Conservation (phyloP, 768 basidiomycete genomes). For the Amanita muscaria region DNA sequence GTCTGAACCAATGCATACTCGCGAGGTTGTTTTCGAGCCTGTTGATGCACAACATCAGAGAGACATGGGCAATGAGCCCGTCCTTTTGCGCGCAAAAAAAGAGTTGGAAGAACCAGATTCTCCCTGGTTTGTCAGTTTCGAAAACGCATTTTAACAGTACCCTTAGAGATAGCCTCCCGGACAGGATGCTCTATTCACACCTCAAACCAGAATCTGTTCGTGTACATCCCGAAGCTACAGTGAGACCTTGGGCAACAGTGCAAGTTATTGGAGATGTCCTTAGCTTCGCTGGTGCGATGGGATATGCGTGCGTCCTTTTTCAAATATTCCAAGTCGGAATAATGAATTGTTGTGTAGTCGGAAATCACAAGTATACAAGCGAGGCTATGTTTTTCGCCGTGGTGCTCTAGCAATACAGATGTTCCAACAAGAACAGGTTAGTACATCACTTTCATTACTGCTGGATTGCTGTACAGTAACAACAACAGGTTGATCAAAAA, state of each 20-base stretch:
- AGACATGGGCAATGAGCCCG: slow-evolving; percentile 55
- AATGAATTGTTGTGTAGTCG: slow-evolving; percentile 27
- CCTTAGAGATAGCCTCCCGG: slow-evolving; percentile 3
- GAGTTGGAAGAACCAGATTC: slow-evolving; percentile 54
- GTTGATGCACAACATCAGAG: slow-evolving; percentile 55
- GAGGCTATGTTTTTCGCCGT: slow-evolving; percentile 68
- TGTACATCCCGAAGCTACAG: slow-evolving; percentile 79
- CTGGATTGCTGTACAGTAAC: background rate
- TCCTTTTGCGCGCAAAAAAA: slow-evolving; percentile 64
- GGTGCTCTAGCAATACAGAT: slow-evolving; percentile 68
- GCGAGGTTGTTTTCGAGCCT: slow-evolving; percentile 79
- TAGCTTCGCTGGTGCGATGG: slow-evolving; percentile 72
- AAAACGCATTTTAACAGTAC: background rate
- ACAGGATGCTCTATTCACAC: slow-evolving; percentile 71
- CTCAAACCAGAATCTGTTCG: slow-evolving; percentile 79
- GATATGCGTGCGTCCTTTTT: slow-evolving; percentile 52
- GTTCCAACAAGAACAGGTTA: slow-evolving; percentile 80
- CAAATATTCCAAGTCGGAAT: background rate
- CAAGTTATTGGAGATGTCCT: slow-evolving; percentile 74
- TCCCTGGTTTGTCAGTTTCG: slow-evolving; percentile 45
- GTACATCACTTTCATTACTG: slow-evolving; percentile 8
- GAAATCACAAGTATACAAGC: slow-evolving; percentile 73
- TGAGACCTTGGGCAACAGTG: slow-evolving; percentile 76
- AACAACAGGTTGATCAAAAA: slow-evolving; percentile 55
- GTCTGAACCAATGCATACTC: slow-evolving; percentile 60